These are phyloP conservation scores for Erysimum cheiri DNA, from an alignment of 441 rosid genomes.

Conservation along the genomic window DNA sequence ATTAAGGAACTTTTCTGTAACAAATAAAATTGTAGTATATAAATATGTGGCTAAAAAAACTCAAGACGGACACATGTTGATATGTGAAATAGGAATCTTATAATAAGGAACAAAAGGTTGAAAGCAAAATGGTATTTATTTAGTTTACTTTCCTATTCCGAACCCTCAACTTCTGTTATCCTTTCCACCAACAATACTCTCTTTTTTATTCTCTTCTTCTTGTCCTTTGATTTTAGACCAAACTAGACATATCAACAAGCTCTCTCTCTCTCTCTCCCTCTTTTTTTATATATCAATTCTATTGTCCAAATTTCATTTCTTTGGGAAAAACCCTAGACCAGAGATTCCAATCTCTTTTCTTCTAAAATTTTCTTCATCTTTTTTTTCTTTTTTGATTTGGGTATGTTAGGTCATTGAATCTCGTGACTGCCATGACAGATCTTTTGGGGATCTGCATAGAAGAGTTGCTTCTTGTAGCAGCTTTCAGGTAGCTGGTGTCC, in stretches of 20 bases:
- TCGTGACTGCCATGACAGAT: slow-evolving; percentile 55
- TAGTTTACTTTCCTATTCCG: slow-evolving; percentile 38
- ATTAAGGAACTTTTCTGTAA: slow-evolving; percentile 20
- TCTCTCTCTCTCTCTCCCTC: background rate
- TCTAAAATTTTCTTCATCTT: slow-evolving; percentile 8
- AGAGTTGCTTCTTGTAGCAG: slow-evolving; percentile 48
- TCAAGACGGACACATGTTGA: slow-evolving; percentile 37
- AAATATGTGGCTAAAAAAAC: slow-evolving; percentile 39
- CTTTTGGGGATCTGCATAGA: slow-evolving; percentile 61
- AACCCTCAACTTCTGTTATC: slow-evolving; percentile 36
- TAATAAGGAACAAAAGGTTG: slow-evolving; percentile 42
- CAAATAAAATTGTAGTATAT: slow-evolving; percentile 7
- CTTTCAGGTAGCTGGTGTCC: slow-evolving; percentile 52
- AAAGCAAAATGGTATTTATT: slow-evolving; percentile 40
- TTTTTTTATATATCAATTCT: background rate
- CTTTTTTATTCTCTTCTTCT: background rate
- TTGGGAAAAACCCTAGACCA: slow-evolving; percentile 33
- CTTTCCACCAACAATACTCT: slow-evolving; percentile 41
- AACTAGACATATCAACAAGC: slow-evolving; percentile 11
- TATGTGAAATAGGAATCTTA: slow-evolving; percentile 42
- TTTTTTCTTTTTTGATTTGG: slow-evolving; percentile 10
- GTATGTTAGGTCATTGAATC: slow-evolving; percentile 48
- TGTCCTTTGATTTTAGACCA: slow-evolving; percentile 26
- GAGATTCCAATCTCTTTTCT: slow-evolving; percentile 19
- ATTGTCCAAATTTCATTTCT: slow-evolving; percentile 9